Evolutionary conservation across 1,139 yeast genomes (phyloP), one percentile per base, ranked within the genome.

Genomic region (Williopsis jadinii): DNA sequence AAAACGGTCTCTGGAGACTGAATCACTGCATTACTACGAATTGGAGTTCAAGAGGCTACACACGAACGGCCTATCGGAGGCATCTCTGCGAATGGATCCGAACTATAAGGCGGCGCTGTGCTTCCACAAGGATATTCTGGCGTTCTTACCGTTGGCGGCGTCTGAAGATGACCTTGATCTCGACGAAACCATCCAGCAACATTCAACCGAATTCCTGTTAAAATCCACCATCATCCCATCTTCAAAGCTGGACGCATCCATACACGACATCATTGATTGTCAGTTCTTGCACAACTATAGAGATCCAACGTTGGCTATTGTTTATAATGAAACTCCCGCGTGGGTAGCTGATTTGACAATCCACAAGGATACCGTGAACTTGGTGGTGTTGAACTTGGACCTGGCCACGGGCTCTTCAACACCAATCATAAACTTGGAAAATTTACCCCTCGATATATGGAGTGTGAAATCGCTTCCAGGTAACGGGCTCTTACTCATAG

Each of bases 11-110:
- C 69, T 92, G 11, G 67, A 74, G 14, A 87, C 97, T 0, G 73
- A 79, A 3, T 85, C 96, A 39, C 68, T 92, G 42, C 99, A 92
- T 62, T 87, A 76, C 59, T 92, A 90, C 60, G 97, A 90, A 56
- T 75, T 77, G 41, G 75, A 80, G 35, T 70, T 53, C 38, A 29
- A 42, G 19, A 43, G 40, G 14, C 74, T 66, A 52, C 71, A 67
- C 42, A 59, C 68, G 43, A 77, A 77, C 34, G 69, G 68, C 45
- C 77, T 71, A 45, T 57, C 57, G 42, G 62, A 63, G 37, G 56
- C 67, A 6, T 66, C 67, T 19, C 67, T 86, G 49, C 63, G 80
- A 28, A 68, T 82, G 0, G 96, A 87, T 45, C 90, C 95, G 1
- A 68, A 69, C 40, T 68, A 70, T 33, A 66, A 77, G 12, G 80